Percentiles rank a stretch among this genome's conserved stretches.
Conservation (phyloP, 257 asterid species). For the Linaria vulgaris region DNA sequence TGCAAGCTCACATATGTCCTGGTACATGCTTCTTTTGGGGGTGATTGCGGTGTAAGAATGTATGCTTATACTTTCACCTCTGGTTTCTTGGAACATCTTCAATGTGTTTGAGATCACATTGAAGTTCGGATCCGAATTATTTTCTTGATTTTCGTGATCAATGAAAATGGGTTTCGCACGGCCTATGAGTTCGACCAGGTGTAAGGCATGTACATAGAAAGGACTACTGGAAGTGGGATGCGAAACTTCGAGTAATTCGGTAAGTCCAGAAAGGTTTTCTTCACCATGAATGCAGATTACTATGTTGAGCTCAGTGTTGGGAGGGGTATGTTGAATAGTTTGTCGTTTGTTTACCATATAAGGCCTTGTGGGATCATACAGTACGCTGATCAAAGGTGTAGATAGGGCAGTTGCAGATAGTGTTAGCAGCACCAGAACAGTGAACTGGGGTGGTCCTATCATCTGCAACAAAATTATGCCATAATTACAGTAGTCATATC, state of each 20-base stretch:
- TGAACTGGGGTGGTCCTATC: constrained; percentile 35
- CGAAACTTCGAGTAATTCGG: constrained; percentile 7
- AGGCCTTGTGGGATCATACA: constrained; percentile 14
- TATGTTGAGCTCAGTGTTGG: constrained; percentile 13
- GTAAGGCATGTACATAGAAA: neutral
- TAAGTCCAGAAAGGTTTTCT: constrained; percentile 6
- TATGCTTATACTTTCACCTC: neutral
- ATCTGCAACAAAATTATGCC: constrained; percentile 42
- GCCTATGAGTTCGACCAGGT: constrained; percentile 11
- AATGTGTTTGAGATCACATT: neutral
- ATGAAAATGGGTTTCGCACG: constrained; percentile 13
- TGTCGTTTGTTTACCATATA: neutral
- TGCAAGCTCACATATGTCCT: too few relatives aligned
- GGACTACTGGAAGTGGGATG: constrained; percentile 12
- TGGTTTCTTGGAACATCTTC: constrained; percentile 4
- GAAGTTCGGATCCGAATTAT: neutral
- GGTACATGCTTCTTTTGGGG: too few relatives aligned
- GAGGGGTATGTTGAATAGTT: constrained; percentile 5
- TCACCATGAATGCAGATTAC: constrained; percentile 8
- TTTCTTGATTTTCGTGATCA: neutral
- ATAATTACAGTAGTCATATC: too few relatives aligned
- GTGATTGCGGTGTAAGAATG: too few relatives aligned
- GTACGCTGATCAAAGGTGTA: constrained; percentile 3
- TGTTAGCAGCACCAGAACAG: neutral
- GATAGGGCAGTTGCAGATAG: constrained; percentile 3